phyloP scores from a whole-genome alignment of 371 early-diverging fungal genomes.

The Polyrhizophydium stewartii region DNA sequence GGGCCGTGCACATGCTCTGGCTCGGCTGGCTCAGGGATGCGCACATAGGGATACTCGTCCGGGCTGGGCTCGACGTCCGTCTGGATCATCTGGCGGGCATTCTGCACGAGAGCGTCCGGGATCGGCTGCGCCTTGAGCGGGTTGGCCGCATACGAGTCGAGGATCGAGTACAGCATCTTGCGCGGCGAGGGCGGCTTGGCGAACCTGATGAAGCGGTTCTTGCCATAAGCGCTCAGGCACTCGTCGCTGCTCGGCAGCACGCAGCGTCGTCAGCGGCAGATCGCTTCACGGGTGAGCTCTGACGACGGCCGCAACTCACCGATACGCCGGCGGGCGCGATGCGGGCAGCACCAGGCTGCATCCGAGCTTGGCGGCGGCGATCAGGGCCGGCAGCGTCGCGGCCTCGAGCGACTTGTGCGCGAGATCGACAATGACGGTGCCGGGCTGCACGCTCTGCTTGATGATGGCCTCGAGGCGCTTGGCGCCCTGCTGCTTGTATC shows the following conservation, averaged over 20 bases:
- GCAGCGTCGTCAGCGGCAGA: not conserved
- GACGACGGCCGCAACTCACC: not conserved
- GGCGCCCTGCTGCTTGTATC: not conserved
- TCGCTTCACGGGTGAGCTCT: not conserved
- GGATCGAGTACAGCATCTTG: not conserved
- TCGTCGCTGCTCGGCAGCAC: not conserved
- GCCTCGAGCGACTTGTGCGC: not conserved
- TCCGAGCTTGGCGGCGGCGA: not conserved
- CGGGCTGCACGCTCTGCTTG: not conserved
- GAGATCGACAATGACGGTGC: not conserved
- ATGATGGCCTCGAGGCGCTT: not conserved
- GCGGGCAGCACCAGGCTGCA: not conserved
- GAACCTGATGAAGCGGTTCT: not conserved
- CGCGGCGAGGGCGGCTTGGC: not conserved
- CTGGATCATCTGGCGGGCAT: not conserved
- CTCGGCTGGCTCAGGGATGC: not conserved
- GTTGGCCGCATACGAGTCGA: not conserved
- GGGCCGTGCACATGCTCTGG: not conserved
- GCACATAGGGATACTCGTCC: not conserved
- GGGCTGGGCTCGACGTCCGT: too few species aligned
- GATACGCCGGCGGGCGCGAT: not conserved
- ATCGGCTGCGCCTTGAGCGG: not conserved
- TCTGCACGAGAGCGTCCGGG: not conserved
- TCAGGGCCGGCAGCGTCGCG: not conserved
- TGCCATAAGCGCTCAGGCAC: not conserved